phyloP scores from a whole-genome alignment of 2,329 filamentous ascomycete species.

The Penicillium sp. region DNA sequence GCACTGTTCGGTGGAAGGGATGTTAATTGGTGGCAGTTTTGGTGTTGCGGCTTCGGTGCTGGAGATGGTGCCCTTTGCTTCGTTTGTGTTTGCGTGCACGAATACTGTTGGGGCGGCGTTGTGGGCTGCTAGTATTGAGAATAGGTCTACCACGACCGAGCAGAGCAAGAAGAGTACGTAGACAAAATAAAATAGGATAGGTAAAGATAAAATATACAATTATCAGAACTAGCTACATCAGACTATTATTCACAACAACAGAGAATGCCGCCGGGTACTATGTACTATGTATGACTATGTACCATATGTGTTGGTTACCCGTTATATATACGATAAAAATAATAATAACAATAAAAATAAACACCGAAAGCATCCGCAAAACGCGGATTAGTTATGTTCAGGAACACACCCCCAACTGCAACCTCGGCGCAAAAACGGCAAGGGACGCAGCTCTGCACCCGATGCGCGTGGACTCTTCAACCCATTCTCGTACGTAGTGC shows the following conservation, averaged over 20 bases:
- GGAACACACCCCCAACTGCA: conserved; percentile 41
- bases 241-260: neutral
- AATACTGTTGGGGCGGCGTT: conserved; percentile 88
- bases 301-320: neutral
- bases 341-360: neutral
- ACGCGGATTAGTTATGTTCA: too few relatives aligned
- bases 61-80: conserved; percentile 78
- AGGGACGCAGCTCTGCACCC: conserved; percentile 30
- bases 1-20: neutral
- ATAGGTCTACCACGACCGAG: conserved; percentile 21
- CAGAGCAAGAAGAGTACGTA: conserved; percentile 27
- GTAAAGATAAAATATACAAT: neutral
- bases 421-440: conserved; percentile 38
- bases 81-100: conserved; percentile 82
- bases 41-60: conserved; percentile 78
- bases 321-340: neutral
- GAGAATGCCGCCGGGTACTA: neutral
- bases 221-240: neutral
- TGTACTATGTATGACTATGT: neutral
- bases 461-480: conserved; percentile 28
- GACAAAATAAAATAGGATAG: neutral
- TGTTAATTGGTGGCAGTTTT: conserved; percentile 32
- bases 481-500: conserved; percentile 36
- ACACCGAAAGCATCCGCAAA: too few relatives aligned
- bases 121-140: conserved; percentile 87